Evolutionary conservation across 345 rosid genomes (phyloP).

Genomic region (Iberis pinnata): DNA sequence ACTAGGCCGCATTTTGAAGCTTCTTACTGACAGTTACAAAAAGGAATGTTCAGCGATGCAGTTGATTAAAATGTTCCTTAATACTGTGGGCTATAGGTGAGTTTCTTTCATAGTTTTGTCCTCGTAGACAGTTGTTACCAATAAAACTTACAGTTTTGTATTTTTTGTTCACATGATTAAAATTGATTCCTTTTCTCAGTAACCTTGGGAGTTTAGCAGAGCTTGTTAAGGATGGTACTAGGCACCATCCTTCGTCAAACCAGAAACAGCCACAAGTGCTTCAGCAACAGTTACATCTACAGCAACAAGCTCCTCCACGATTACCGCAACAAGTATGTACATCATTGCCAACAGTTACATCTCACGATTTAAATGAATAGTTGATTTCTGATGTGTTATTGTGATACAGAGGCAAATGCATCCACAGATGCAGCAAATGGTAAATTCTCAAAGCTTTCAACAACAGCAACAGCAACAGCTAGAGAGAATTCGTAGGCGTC

Average conservation of each 20-base stretch:
- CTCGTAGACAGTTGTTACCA: background rate
- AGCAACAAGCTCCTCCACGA: slow-evolving; percentile 55
- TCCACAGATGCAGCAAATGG: slow-evolving; percentile 78
- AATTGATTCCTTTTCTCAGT: slow-evolving; percentile 31
- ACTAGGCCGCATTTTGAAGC: slow-evolving; percentile 59
- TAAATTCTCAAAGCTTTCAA: slow-evolving; percentile 45
- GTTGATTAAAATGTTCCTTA: slow-evolving; percentile 84
- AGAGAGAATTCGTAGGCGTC: slow-evolving; percentile 59
- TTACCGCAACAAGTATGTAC: slow-evolving; percentile 65
- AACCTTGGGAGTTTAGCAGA: slow-evolving; percentile 59
- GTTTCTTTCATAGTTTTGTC: slow-evolving; percentile 11
- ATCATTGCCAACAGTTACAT: too few species aligned
- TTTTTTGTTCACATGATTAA: slow-evolving; percentile 12
- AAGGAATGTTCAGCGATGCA: slow-evolving; percentile 78
- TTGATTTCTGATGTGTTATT: too few species aligned
- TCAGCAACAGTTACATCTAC: slow-evolving; percentile 64
- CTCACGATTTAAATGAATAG: too few species aligned
- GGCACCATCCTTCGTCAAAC: slow-evolving; percentile 42
- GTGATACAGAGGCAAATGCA: slow-evolving; percentile 63
- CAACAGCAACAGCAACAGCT: slow-evolving; percentile 62
- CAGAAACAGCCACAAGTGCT: slow-evolving; percentile 59
- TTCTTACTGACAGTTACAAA: slow-evolving; percentile 76
- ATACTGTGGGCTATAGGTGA: slow-evolving; percentile 58
- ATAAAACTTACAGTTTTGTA: slow-evolving; percentile 5
- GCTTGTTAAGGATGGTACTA: slow-evolving; percentile 66